phyloP scores from a whole-genome alignment of 2,329 filamentous ascomycete species.

The Penicillium thymicola region DNA sequence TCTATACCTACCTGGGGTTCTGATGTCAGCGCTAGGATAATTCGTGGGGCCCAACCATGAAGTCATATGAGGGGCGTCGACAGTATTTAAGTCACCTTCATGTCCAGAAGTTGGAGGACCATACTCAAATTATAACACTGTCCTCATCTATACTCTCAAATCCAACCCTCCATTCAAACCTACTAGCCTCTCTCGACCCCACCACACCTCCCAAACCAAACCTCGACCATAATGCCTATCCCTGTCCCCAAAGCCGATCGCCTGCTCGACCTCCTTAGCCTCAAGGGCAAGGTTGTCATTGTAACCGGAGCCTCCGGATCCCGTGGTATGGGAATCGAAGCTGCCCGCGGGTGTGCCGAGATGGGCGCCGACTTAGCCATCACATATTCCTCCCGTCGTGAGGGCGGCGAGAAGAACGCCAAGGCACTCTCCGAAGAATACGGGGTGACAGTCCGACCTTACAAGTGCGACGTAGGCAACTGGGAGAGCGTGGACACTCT shows the following conservation, averaged over 20 bases:
- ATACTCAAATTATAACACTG: background rate
- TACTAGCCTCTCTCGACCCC: background rate
- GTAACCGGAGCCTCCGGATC: constrained; percentile 56
- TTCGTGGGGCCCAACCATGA: constrained; percentile 5
- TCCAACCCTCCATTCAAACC: background rate
- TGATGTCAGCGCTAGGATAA: background rate
- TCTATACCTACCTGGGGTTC: background rate
- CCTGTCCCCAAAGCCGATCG: constrained; percentile 33
- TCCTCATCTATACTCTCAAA: background rate
- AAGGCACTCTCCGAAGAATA: constrained; percentile 58
- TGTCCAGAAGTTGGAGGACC: background rate
- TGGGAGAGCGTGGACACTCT: constrained; percentile 57
- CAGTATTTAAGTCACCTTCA: background rate
- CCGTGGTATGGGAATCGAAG: constrained; percentile 66
- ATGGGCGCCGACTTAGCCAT: constrained; percentile 63
- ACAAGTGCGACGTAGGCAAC: constrained; percentile 61
- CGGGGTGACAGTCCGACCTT: constrained; percentile 64
- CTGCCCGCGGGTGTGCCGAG: constrained; percentile 62
- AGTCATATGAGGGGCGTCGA: constrained; percentile 10
- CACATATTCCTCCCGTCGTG: constrained; percentile 62
- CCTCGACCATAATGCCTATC: constrained; percentile 37
- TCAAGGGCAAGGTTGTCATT: constrained; percentile 48
- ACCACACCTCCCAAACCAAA: background rate
- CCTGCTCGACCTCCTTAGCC: constrained; percentile 45
- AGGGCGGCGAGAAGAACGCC: constrained; percentile 64